A percentile compares a stretch with the other conserved stretches of the same genome.
phyloP scores from a whole-genome alignment of 495 filamentous ascomycete species.

The Barbatosphaeria neglecta region DNA sequence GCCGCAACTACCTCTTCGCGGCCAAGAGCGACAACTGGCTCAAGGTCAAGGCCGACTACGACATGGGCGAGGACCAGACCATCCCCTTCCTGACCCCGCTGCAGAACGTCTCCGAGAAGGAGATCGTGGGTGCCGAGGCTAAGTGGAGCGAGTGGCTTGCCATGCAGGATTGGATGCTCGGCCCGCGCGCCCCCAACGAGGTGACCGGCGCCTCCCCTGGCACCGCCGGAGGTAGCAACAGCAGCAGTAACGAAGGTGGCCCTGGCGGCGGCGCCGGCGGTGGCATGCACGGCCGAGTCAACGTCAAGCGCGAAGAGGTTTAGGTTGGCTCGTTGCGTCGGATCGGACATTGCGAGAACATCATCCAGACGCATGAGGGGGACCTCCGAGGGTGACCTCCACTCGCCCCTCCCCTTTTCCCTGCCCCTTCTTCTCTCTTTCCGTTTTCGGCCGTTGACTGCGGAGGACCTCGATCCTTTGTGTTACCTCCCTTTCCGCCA shows the following conservation, averaged over 20 bases:
- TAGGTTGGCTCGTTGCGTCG: no score
- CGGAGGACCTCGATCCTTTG: neutral
- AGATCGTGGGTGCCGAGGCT: constrained; percentile 74
- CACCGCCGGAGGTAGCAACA: constrained; percentile 1
- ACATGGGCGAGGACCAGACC: constrained; percentile 66
- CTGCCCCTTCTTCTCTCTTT: neutral
- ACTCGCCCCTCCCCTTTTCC: no score
- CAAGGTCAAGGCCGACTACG: constrained; percentile 78
- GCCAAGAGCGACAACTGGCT: constrained; percentile 87
- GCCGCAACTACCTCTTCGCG: constrained; percentile 88
- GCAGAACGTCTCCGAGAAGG: constrained; percentile 57
- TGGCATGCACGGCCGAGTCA: constrained; percentile 3
- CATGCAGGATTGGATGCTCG: constrained; percentile 95
- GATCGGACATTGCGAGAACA: no score
- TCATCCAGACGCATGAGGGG: no score
- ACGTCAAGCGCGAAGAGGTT: constrained; percentile 6
- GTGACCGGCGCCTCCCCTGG: constrained; percentile 5
- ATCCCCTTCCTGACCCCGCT: constrained; percentile 80
- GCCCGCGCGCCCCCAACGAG: constrained; percentile 34
- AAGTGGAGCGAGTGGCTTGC: constrained; percentile 80
- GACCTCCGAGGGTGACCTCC: no score
- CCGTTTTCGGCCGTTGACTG: neutral
- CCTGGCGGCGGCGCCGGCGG: neutral
- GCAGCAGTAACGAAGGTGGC: neutral
- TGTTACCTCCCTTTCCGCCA: neutral